Percentiles rank a stretch among this genome's conserved stretches.
These are phyloP conservation scores for Arabidopsis arenosa DNA, from an alignment of 345 rosid genomes.

Conservation along the genomic window DNA sequence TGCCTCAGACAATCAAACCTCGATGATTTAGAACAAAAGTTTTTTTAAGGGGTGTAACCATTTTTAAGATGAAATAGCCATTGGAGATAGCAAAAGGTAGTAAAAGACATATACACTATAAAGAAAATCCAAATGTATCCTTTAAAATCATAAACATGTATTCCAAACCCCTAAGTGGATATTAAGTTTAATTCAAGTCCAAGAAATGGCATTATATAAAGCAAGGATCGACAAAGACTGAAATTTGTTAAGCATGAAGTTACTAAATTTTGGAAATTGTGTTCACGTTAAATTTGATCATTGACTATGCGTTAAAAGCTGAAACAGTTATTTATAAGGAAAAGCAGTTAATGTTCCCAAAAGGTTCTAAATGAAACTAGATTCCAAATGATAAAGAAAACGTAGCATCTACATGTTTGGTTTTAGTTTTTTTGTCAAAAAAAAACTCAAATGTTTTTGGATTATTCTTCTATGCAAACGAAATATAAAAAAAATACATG, in stretches of 20 bases:
- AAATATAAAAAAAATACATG: not conserved
- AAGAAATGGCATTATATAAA: not conserved
- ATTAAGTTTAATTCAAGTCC: not conserved
- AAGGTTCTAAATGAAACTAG: not conserved
- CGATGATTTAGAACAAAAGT: too few relatives aligned
- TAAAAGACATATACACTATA: too few relatives aligned
- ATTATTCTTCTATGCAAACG: not conserved
- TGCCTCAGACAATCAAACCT: not conserved
- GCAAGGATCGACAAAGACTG: not conserved
- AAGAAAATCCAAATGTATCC: not conserved
- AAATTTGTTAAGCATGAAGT: not conserved
- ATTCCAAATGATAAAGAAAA: not conserved
- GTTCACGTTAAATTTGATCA: not conserved
- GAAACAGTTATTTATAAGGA: too few relatives aligned
- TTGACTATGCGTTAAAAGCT: not conserved
- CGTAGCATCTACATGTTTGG: too few relatives aligned
- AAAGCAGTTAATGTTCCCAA: not conserved
- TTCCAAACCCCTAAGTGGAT: not conserved
- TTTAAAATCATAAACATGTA: too few relatives aligned
- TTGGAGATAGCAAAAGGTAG: not conserved
- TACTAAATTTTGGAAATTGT: too few relatives aligned
- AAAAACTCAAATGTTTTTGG: not conserved
- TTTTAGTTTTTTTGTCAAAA: not conserved
- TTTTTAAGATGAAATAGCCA: not conserved
- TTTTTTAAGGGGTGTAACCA: too few relatives aligned